Conservation (phyloP, 2,329 filamentous ascomycete species). For the Xylaria sp. region DNA sequence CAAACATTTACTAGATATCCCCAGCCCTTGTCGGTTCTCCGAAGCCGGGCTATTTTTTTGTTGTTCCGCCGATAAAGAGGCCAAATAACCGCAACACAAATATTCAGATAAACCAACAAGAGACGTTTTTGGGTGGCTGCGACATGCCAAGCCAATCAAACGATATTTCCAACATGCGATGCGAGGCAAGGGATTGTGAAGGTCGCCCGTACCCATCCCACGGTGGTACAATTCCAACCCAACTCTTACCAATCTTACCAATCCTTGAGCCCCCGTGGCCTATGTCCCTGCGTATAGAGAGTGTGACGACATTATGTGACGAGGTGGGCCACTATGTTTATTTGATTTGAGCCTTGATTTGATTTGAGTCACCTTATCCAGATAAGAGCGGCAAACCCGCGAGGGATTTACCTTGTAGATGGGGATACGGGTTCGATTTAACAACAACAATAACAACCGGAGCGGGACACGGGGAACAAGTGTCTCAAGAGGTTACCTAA, state of each 20-base stretch:
- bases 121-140: conserved; percentile 20
- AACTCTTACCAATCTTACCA: background rate
- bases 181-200: conserved; percentile 15
- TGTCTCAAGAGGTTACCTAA: background rate
- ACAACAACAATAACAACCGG: background rate
- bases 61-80: conserved; percentile 29
- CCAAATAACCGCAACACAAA: conserved; percentile 27
- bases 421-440: background rate
- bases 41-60: conserved; percentile 16
- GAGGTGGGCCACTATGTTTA: conserved; percentile 19
- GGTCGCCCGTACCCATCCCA: conserved; percentile 9
- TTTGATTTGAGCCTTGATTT: background rate
- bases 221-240: conserved; percentile 20
- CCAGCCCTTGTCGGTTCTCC: conserved; percentile 24
- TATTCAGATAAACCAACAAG: conserved; percentile 31
- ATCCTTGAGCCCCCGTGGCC: conserved; percentile 18
- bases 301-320: conserved; percentile 21
- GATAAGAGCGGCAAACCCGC: conserved; percentile 7
- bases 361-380: conserved; percentile 13
- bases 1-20: conserved; percentile 35
- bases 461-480: background rate
- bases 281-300: conserved; percentile 17
- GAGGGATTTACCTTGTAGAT: conserved; percentile 8
- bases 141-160: conserved; percentile 27
- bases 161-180: conserved; percentile 20